phyloP scores from a whole-genome alignment of 1,139 yeast species.

The Blastobotrys illinoisensis region DNA sequence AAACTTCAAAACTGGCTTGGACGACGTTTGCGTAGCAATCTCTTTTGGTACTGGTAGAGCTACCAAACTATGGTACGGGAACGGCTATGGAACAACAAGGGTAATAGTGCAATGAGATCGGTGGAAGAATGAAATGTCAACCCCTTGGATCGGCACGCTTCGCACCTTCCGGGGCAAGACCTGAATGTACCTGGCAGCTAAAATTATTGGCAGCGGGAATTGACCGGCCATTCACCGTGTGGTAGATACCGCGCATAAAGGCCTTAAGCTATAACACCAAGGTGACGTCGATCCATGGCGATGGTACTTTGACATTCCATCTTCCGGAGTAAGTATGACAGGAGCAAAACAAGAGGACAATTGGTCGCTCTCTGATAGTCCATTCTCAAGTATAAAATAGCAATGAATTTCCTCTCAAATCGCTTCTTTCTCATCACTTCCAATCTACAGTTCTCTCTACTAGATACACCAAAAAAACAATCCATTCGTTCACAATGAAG shows the following conservation, averaged over 20 bases:
- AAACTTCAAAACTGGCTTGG: too few species aligned
- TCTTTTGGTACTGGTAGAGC: too few species aligned
- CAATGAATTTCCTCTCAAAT: neutral
- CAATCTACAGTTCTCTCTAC: slow-evolving; percentile 1
- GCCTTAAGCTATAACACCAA: too few species aligned
- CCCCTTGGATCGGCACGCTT: neutral
- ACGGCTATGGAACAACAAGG: neutral
- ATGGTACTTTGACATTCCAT: neutral
- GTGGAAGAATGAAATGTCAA: neutral
- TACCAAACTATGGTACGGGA: neutral
- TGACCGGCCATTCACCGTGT: neutral
- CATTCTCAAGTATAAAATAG: neutral
- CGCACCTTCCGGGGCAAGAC: neutral
- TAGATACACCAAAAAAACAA: neutral
- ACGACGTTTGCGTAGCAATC: too few species aligned
- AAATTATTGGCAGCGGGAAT: neutral
- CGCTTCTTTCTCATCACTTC: neutral
- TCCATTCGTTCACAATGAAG: slow-evolving; percentile 5
- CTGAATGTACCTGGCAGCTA: neutral
- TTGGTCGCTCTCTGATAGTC: neutral
- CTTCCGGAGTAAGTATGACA: neutral
- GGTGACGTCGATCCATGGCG: neutral
- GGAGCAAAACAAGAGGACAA: neutral
- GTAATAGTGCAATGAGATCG: neutral
- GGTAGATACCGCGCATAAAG: neutral